These are phyloP conservation scores for Kokia cookei DNA, from an alignment of 441 rosid species.

Conservation along the genomic window DNA sequence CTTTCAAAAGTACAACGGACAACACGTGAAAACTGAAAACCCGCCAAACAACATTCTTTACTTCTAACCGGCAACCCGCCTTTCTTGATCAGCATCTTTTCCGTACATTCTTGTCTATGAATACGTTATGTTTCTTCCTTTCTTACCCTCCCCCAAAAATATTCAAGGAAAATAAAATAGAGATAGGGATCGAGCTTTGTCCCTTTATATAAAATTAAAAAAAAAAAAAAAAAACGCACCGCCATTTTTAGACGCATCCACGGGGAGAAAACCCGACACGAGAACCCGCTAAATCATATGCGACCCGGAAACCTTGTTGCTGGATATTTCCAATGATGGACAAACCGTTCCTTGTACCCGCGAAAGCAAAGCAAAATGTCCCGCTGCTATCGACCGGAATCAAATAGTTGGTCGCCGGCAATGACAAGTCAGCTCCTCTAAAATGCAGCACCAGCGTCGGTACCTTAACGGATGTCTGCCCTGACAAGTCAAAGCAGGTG, in stretches of 20 bases:
- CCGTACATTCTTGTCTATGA: neutral
- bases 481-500: constrained; percentile 79
- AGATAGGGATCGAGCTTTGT: neutral
- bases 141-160: neutral
- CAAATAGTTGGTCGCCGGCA: constrained; percentile 82
- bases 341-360: constrained; percentile 69
- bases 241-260: constrained; percentile 49
- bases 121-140: neutral
- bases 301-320: constrained; percentile 91
- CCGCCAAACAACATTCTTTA: constrained; percentile 3
- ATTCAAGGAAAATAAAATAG: neutral
- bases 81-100: neutral
- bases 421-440: constrained; percentile 74
- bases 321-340: constrained; percentile 88
- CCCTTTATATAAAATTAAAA: neutral
- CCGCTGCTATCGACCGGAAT: constrained; percentile 72
- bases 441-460: constrained; percentile 88
- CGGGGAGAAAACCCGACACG: constrained; percentile 77
- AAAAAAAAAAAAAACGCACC: neutral
- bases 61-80: neutral
- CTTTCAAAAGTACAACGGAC: neutral
- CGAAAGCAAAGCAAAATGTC: constrained; percentile 87
- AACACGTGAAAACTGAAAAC: neutral
- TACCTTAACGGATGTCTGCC: constrained; percentile 76
- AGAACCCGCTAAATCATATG: constrained; percentile 65